Percentiles rank a stretch among this genome's conserved stretches.
Conservation (phyloP, 345 rosid genomes). For the Heritiera littoralis region DNA sequence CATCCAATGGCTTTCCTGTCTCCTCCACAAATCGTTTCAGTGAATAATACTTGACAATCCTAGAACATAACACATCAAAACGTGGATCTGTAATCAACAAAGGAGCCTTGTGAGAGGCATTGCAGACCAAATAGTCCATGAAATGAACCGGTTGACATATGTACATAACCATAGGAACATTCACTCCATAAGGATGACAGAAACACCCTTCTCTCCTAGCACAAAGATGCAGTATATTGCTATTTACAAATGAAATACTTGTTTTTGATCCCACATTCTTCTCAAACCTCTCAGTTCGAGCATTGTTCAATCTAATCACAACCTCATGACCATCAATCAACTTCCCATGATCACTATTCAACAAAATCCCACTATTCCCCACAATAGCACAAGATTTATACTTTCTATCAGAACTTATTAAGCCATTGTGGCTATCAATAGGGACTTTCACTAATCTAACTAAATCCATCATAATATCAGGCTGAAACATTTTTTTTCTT, state of each 20-base stretch:
- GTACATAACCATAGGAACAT: constrained; percentile 73
- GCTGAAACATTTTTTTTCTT: constrained; percentile 53
- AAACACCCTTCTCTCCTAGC: constrained; percentile 57
- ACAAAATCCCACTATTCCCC: constrained; percentile 86
- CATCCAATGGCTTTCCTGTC: constrained; percentile 47
- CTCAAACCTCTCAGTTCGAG: constrained; percentile 53
- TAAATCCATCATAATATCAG: constrained; percentile 65
- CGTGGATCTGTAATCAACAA: constrained; percentile 75
- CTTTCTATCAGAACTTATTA: constrained; percentile 34
- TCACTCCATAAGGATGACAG: constrained; percentile 81
- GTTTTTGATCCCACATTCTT: constrained; percentile 73
- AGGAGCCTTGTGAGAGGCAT: constrained; percentile 55
- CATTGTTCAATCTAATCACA: constrained; percentile 89
- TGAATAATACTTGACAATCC: constrained; percentile 86
- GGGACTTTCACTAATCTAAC: constrained; percentile 55
- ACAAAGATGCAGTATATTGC: constrained; percentile 83
- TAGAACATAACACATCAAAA: constrained; percentile 71
- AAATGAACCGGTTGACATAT: constrained; percentile 85
- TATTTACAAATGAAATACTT: constrained; percentile 72
- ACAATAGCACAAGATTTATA: constrained; percentile 87
- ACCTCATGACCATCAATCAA: constrained; percentile 80
- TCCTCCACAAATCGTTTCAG: constrained; percentile 57
- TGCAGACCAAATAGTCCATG: constrained; percentile 75
- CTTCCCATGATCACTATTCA: constrained; percentile 52
- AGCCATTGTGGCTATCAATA: constrained; percentile 51